Evolutionary conservation across 495 filamentous ascomycete species (phyloP).

Genomic region (Aspergillus incahuasiensis): DNA sequence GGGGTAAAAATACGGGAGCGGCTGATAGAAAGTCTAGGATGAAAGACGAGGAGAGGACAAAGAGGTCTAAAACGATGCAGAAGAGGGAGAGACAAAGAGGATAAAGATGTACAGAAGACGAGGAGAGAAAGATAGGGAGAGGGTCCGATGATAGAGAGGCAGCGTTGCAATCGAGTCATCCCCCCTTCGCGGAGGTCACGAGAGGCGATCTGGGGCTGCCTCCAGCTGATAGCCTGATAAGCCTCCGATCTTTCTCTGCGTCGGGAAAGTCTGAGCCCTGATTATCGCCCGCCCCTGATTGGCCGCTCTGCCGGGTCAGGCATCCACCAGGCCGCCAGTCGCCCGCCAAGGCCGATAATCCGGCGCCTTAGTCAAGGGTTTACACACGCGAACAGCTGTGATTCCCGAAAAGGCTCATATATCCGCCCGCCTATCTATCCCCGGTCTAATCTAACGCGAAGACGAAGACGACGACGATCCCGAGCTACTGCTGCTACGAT

Average conservation of each 20-base stretch:
- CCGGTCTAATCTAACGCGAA: too few relatives aligned
- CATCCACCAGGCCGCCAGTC: constrained; percentile 1
- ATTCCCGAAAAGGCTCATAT: background rate
- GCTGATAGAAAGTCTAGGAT: background rate
- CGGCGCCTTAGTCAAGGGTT: constrained; percentile 5
- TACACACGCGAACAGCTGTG: background rate
- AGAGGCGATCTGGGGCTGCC: background rate
- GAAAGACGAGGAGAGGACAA: constrained; percentile 2
- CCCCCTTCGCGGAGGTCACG: constrained; percentile 4
- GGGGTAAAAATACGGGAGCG: background rate
- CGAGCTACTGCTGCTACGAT: constrained; percentile 5
- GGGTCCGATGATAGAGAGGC: background rate
- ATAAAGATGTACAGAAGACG: background rate
- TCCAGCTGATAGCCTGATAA: constrained; percentile 2
- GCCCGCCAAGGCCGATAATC: background rate
- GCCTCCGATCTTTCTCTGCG: background rate
- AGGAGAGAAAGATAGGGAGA: background rate
- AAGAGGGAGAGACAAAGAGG: background rate
- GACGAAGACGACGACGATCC: background rate
- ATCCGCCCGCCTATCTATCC: background rate
- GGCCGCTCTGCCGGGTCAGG: background rate
- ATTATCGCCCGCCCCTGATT: constrained; percentile 1
- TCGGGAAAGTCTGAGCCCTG: background rate
- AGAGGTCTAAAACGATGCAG: background rate
- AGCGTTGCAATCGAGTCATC: constrained; percentile 7